Percentiles rank a stretch among this genome's conserved stretches.
Conservation (phyloP, 768 basidiomycete species). For the Russula foetens region DNA sequence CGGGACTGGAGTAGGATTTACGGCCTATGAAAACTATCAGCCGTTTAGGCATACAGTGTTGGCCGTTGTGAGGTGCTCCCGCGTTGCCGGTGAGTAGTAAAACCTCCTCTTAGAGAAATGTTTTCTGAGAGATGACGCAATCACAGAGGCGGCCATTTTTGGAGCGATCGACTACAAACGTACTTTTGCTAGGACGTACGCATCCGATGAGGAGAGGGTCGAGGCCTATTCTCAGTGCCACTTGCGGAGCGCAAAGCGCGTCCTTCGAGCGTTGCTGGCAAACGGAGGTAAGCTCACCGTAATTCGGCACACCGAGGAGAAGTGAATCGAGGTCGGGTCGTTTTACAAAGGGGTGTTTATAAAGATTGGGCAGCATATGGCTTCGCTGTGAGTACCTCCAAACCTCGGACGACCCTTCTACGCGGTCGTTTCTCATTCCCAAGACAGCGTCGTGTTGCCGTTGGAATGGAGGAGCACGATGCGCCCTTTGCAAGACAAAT, state of each 20-base stretch:
- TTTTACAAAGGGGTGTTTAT: slow-evolving; percentile 66
- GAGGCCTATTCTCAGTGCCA: slow-evolving; percentile 74
- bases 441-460: slow-evolving; percentile 44
- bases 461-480: slow-evolving; percentile 54
- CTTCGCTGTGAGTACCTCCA: slow-evolving; percentile 42
- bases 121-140: too few relatives aligned
- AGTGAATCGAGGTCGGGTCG: neutral
- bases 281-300: slow-evolving; percentile 64
- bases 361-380: slow-evolving; percentile 85
- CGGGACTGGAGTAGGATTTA: slow-evolving; percentile 28
- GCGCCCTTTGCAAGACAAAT: slow-evolving; percentile 79
- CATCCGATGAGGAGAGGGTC: slow-evolving; percentile 40
- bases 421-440: slow-evolving; percentile 23
- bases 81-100: slow-evolving; percentile 57
- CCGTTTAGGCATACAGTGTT: slow-evolving; percentile 70
- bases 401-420: neutral
- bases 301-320: neutral
- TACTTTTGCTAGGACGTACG: slow-evolving; percentile 49
- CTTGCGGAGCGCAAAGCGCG: slow-evolving; percentile 66
- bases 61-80: slow-evolving; percentile 70
- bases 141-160: slow-evolving; percentile 50
- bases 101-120: too few relatives aligned
- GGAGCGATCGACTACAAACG: slow-evolving; percentile 67
- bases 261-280: slow-evolving; percentile 74
- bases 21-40: slow-evolving; percentile 60